Percentiles rank a stretch among this genome's conserved stretches.
Conservation (phyloP, 345 rosid genomes). For the Trapa bicornis region DNA sequence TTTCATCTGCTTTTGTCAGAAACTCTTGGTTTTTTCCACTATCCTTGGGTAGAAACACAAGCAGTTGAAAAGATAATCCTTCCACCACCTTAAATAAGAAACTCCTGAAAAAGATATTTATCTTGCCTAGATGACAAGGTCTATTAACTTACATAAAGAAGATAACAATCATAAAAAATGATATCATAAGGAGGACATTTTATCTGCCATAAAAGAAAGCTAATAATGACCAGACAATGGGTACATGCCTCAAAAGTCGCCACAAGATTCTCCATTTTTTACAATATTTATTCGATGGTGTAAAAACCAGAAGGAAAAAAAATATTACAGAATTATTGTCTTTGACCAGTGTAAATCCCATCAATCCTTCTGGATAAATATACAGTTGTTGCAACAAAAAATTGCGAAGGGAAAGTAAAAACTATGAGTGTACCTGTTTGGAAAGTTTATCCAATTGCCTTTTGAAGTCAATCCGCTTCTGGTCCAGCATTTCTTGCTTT, state of each 20-base stretch:
- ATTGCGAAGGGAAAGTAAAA: neutral
- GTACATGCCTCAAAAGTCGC: slow-evolving; percentile 25
- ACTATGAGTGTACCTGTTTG: neutral
- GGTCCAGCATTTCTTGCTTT: slow-evolving; percentile 87
- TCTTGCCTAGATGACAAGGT: neutral
- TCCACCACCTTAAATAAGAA: neutral
- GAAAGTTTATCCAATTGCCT: slow-evolving; percentile 49
- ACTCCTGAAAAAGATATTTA: too few species aligned
- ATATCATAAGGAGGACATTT: too few species aligned
- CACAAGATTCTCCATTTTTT: neutral
- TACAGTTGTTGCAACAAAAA: neutral
- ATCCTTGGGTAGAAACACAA: neutral
- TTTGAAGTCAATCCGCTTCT: slow-evolving; percentile 68
- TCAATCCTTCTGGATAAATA: neutral
- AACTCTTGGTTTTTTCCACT: neutral
- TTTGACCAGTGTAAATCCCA: neutral
- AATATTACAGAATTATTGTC: neutral
- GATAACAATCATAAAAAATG: too few species aligned
- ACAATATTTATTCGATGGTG: neutral
- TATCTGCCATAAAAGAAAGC: neutral
- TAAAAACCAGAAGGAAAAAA: neutral
- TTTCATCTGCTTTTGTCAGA: neutral
- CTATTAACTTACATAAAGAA: too few species aligned
- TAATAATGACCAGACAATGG: slow-evolving; percentile 8
- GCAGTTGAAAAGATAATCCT: neutral